Base-by-base conservation (phyloP, 345 rosid species). In the Hevea brasiliensis region DNA sequence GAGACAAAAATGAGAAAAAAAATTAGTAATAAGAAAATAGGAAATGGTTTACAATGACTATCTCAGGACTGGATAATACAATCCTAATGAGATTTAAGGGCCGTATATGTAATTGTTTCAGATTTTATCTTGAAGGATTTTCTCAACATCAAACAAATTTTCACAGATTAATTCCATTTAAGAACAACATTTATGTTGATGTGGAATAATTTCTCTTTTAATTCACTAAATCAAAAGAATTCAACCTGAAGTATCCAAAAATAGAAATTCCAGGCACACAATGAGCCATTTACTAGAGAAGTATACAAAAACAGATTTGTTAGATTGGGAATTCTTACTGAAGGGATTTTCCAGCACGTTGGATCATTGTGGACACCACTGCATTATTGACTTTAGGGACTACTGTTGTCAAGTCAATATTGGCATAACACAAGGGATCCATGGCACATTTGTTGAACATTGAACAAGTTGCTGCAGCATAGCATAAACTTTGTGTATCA, bases 311-410 rank as follows among this genome's bases (percentile, higher is more conserved):
- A 50, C 15, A n/a, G 37, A 14, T 14, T 21, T 54, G 12, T 35
- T 42, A 10, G 4, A 27, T 17, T 20, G 27, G 60, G 26, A 55
- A 6, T 63, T 67, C 81, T 81, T 76, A 93, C 98, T 77, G 86
- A 55, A 93, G 90, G 64, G 91, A 76, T 73, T 85, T 91, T 72
- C 97, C 97, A 60, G 97, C 95, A 48, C 97, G 89, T 44, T 89
- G 93, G 76, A 93, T 87, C 97, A 89, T 83, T 0, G 91, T 87
- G 73, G 87, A 86, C 55, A 91, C 95, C 78, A 89, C 92, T 7
- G 87, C 91, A 74, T 85, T 85, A 74, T 91, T 88, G 67, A 89
- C 87, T 76, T 80, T 83, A 0, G 88, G 93, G 8, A 89, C 85
- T 68, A 87, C 83, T 1, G 92, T 89, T 21, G 91, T 87, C 80